These are phyloP conservation scores for Apodospora peruviana DNA, from an alignment of 495 filamentous ascomycete genomes.

Conservation along the genomic window DNA sequence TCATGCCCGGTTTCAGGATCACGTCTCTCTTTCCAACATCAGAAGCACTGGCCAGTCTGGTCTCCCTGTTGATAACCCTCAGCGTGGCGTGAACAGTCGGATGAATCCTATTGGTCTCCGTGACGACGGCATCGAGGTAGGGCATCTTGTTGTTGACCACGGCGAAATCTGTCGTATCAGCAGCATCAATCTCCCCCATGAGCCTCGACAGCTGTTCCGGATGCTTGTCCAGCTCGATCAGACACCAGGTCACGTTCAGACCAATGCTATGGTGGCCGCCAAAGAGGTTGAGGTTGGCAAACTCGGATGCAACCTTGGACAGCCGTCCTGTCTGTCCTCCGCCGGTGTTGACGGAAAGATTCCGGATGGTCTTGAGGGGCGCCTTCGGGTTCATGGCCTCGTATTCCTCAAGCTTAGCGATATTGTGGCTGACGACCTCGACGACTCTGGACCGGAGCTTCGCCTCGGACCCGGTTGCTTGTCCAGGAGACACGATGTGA, in stretches of 20 bases:
- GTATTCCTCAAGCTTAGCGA: neutral
- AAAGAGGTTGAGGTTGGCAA: neutral
- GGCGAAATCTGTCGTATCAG: neutral
- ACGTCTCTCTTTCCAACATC: neutral
- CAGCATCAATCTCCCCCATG: neutral
- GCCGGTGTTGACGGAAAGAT: neutral
- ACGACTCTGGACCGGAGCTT: neutral
- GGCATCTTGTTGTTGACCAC: neutral
- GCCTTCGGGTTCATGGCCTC: neutral
- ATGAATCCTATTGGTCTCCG: neutral
- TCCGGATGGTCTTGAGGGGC: neutral
- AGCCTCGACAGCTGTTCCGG: neutral
- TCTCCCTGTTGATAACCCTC: neutral
- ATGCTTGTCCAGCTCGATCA: neutral
- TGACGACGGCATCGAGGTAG: neutral
- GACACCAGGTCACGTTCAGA: neutral
- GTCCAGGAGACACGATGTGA: neutral
- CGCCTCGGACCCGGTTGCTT: neutral
- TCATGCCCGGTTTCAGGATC: neutral
- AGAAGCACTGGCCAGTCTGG: neutral
- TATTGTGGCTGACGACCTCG: neutral
- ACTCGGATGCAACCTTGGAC: neutral
- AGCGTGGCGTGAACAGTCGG: neutral
- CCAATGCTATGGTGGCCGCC: neutral
- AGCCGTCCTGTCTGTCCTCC: neutral